A percentile compares a stretch with the other conserved stretches of the same genome.
These are phyloP conservation scores for Cryptomeria japonica DNA, from an alignment of 75 land plant species.

Conservation along the genomic window DNA sequence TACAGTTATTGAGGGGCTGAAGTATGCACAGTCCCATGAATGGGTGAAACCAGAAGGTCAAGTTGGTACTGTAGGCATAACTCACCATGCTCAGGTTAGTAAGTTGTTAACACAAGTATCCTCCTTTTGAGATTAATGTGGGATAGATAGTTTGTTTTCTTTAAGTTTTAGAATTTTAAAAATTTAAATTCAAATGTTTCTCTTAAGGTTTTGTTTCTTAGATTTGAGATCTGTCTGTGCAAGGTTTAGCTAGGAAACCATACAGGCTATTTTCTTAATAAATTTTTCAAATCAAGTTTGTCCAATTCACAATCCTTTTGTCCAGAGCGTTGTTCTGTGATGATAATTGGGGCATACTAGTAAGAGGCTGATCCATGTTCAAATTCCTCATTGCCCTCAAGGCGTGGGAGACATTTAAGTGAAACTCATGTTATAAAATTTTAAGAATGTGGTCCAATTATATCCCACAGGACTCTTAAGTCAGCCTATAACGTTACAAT, in stretches of 20 bases:
- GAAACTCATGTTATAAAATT: neutral
- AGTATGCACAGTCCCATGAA: conserved; percentile 87
- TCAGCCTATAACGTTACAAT: neutral
- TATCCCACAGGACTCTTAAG: neutral
- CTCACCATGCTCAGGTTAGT: conserved; percentile 94
- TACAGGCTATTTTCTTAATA: neutral
- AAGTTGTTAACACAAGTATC: neutral
- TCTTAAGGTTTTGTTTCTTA: neutral
- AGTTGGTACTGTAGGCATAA: conserved; percentile 84
- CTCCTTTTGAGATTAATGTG: neutral
- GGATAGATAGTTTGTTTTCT: neutral
- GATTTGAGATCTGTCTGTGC: neutral
- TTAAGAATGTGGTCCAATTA: neutral
- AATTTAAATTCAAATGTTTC: neutral
- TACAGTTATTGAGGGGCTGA: conserved; percentile 78
- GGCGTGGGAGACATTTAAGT: neutral
- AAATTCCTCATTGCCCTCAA: neutral
- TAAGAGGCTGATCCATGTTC: neutral
- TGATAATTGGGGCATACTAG: neutral
- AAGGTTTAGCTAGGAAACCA: neutral
- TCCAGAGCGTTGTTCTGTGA: neutral
- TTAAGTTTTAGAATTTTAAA: neutral
- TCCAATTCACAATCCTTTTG: neutral
- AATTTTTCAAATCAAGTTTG: too few species aligned
- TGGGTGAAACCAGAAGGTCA: conserved; percentile 93